Evolutionary conservation across 805 yeast species (phyloP).

Genomic region (Gaillardinia entomophila): DNA sequence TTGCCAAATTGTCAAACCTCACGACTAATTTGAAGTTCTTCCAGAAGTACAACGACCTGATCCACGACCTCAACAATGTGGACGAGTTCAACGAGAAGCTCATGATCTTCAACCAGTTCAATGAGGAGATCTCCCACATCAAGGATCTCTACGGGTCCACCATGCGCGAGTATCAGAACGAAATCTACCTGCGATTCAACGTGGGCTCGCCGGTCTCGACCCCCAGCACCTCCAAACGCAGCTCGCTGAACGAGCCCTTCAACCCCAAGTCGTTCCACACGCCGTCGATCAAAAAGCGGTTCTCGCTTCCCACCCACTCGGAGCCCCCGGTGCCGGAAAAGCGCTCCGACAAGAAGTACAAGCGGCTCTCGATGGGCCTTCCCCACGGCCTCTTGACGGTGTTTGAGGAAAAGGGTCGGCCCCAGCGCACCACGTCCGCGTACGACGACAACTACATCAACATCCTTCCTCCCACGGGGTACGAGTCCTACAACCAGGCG

Average conservation of each 20-base stretch:
- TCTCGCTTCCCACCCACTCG: constrained; percentile 7
- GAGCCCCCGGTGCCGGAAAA: background rate
- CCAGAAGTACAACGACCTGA: constrained; percentile 31
- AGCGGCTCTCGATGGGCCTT: constrained; percentile 31
- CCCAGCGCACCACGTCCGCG: constrained; percentile 4
- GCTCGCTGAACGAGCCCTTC: constrained; percentile 11
- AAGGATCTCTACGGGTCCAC: constrained; percentile 26
- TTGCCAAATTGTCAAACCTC: constrained; percentile 24
- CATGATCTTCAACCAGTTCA: constrained; percentile 30
- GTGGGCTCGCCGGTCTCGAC: constrained; percentile 7
- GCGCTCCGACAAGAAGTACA: constrained; percentile 15
- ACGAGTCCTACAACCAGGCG: constrained; percentile 28
- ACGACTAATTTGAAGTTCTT: constrained; percentile 32
- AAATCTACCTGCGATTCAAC: constrained; percentile 5
- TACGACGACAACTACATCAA: constrained; percentile 23
- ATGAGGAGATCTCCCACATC: constrained; percentile 22
- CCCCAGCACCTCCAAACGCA: constrained; percentile 12
- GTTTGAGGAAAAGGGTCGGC: constrained; percentile 19
- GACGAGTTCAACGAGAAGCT: constrained; percentile 34
- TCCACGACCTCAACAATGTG: constrained; percentile 13
- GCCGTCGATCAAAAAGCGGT: constrained; percentile 19
- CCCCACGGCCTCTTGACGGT: constrained; percentile 35
- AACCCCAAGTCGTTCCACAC: constrained; percentile 32
- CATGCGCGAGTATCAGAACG: constrained; percentile 19
- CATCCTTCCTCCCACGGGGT: constrained; percentile 13